Evolutionary conservation across 106 monocot genomes (phyloP), one percentile per base, ranked within the genome.

Genomic region (Xerophyta viscosa): DNA sequence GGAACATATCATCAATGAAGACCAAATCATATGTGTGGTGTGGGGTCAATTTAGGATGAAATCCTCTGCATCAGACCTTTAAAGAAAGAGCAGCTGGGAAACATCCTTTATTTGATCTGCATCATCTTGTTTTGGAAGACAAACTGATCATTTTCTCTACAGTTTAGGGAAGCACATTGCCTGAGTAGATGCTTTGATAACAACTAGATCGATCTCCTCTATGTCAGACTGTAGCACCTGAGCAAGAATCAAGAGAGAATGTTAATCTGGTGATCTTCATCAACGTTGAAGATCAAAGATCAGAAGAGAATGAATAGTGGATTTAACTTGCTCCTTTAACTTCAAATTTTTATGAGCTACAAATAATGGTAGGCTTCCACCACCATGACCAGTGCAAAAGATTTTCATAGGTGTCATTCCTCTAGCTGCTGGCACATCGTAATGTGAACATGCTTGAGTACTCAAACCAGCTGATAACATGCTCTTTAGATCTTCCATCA

Each of bases 351-450:
- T 98, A 62, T 54, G 85, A 25, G 96, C 89, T 50, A 98, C 36
- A 61, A 98, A 86, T 36, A 98, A 64, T 36, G 96, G 96, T 41
- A 98, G 58, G 30, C 62, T 82, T 58, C 96, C 96, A 21, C 85
- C 89, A 66, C 96, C 89, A 82, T 86, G 96, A 27, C 96, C 96
- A 36, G 89, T 77, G 67, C 96, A 98, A 17, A 98, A 52, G 52
- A 98, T 52, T 48, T 74, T 85, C 71, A 98, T 46, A 50, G 24
- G 37, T 63, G 56, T 67, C 25, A 66, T 74, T 36, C 89, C 89
- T 23, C 37, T 37, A 63, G 69, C 84, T 39, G 50, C 63, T 29
- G 27, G 27, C 6, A 98, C 70, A 72, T 98, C 79, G 67, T 56
- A 98, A 27, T 58, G 33, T n/a, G 57, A 79, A 46, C 81, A 81